Percentiles rank a stretch among this genome's conserved stretches.
These are phyloP conservation scores for Phalaenopsis aphrodite DNA, from an alignment of 106 monocot genomes.

Conservation along the genomic window DNA sequence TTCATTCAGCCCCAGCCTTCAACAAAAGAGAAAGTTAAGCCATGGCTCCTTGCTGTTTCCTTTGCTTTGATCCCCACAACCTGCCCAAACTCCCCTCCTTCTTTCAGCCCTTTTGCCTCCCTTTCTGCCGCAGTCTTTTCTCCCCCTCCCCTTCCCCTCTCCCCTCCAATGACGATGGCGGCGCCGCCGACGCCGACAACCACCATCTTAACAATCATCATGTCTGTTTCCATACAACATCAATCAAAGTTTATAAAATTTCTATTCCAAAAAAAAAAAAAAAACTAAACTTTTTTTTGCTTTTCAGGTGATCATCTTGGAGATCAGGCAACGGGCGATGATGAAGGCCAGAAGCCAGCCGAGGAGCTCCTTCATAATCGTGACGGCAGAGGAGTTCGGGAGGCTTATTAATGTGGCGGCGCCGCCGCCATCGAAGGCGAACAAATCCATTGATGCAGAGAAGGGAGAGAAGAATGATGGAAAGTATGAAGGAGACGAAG, in stretches of 20 bases:
- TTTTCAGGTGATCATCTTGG: slow-evolving; percentile 30
- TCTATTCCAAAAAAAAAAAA: no score
- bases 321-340: slow-evolving; percentile 23
- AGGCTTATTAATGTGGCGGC: slow-evolving; percentile 12
- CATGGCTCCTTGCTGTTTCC: slow-evolving; percentile 27
- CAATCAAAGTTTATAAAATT: no score
- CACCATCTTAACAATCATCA: slow-evolving; percentile 34
- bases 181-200: not conserved
- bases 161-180: slow-evolving; percentile 28
- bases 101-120: slow-evolving; percentile 25
- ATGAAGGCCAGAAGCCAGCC: slow-evolving; percentile 20
- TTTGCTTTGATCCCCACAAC: slow-evolving; percentile 4
- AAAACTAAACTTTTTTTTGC: not conserved
- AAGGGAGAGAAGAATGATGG: not conserved
- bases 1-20: no score
- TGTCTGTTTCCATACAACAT: slow-evolving; percentile 3
- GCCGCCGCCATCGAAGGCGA: not conserved
- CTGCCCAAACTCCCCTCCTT: slow-evolving; percentile 16
- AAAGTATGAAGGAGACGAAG: slow-evolving; percentile 9
- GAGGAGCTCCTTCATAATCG: not conserved
- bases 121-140: not conserved
- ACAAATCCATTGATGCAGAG: not conserved
- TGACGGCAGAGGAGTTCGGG: slow-evolving; percentile 6
- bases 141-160: slow-evolving; percentile 6
- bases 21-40: no score